Evolutionary conservation across 1,284 basidiomycete genomes (phyloP).

Genomic region (Sutorius eximius): DNA sequence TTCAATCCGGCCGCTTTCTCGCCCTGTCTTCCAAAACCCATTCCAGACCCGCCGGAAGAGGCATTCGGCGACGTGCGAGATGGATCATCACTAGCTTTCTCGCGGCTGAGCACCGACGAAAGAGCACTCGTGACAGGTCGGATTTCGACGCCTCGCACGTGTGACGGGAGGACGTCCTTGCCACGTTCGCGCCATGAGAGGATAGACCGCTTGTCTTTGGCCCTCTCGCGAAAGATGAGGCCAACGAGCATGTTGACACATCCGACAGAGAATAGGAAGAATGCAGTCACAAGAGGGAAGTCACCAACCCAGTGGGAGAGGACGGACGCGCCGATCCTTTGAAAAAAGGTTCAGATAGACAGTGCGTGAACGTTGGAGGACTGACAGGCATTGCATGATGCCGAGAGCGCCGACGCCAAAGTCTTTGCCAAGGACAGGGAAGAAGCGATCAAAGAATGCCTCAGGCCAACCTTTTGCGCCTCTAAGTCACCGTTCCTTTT

Average conservation of each 20-base stretch:
- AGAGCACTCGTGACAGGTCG: slow-evolving; percentile 16
- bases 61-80: slow-evolving; percentile 11
- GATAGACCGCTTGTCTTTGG: slow-evolving; percentile 64
- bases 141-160: slow-evolving; percentile 20
- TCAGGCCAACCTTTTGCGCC: slow-evolving; percentile 64
- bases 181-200: slow-evolving; percentile 62
- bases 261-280: slow-evolving; percentile 84
- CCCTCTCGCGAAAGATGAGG: slow-evolving; percentile 66
- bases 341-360: not conserved
- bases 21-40: slow-evolving; percentile 78
- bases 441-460: slow-evolving; percentile 71
- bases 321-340: slow-evolving; percentile 71
- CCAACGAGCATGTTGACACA: slow-evolving; percentile 81
- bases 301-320: slow-evolving; percentile 78
- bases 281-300: slow-evolving; percentile 81
- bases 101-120: slow-evolving; percentile 10
- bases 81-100: slow-evolving; percentile 1
- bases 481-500: not conserved
- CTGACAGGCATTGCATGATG: slow-evolving; percentile 77
- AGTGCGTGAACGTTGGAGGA: not conserved
- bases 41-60: slow-evolving; percentile 43
- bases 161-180: slow-evolving; percentile 59
- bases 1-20: slow-evolving; percentile 68
- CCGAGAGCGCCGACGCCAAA: slow-evolving; percentile 84
- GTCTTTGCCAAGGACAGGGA: slow-evolving; percentile 82